These are phyloP conservation scores for Zygosaccharomyces bailii DNA, from an alignment of 805 yeast genomes.

Conservation along the genomic window DNA sequence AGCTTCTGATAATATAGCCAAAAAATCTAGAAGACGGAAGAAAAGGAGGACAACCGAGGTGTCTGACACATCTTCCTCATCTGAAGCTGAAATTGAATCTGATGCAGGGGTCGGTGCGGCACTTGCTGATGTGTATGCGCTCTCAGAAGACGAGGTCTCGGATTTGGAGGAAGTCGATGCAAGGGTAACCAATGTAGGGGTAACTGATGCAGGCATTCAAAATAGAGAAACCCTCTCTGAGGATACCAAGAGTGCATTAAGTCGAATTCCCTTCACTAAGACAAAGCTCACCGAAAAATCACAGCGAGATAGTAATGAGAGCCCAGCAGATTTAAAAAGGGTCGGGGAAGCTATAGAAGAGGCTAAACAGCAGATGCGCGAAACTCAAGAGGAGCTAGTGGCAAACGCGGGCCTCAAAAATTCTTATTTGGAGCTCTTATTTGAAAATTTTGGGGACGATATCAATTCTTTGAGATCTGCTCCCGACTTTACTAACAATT, in stretches of 20 bases:
- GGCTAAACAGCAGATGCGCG: slow-evolving; percentile 21
- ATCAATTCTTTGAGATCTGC: slow-evolving; percentile 56
- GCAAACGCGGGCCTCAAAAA: slow-evolving; percentile 32
- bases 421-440: slow-evolving; percentile 53
- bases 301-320: slow-evolving; percentile 15
- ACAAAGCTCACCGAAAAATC: slow-evolving; percentile 35
- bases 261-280: slow-evolving; percentile 33
- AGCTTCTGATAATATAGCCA: slow-evolving; percentile 18
- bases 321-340: slow-evolving; percentile 32
- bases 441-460: slow-evolving; percentile 58
- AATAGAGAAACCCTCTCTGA: slow-evolving; percentile 25
- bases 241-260: slow-evolving; percentile 22
- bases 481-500: slow-evolving; percentile 59
- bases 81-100: slow-evolving; percentile 10
- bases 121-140: slow-evolving; percentile 5
- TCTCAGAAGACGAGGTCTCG: slow-evolving; percentile 20
- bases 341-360: slow-evolving; percentile 32
- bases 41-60: slow-evolving; percentile 82
- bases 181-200: slow-evolving; percentile 31
- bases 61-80: slow-evolving; percentile 46
- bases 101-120: slow-evolving; percentile 9
- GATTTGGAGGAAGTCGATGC: slow-evolving; percentile 35
- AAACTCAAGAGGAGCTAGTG: background rate
- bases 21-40: slow-evolving; percentile 56
- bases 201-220: slow-evolving; percentile 36